Conservation (phyloP, 179 eudicot genomes). For the Spinacia oleracea region DNA sequence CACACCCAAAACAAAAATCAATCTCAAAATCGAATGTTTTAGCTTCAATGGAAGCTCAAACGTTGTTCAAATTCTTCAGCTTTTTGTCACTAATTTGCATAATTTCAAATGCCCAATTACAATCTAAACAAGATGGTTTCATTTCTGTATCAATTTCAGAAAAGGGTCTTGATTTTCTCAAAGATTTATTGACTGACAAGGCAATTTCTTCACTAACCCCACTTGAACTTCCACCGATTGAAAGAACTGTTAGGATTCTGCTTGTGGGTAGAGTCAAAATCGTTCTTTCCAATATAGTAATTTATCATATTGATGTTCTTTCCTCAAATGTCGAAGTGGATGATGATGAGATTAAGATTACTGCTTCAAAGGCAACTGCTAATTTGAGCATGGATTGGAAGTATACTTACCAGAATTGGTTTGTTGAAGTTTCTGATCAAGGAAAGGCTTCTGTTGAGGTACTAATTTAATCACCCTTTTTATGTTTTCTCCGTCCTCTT, state of each 20-base stretch:
- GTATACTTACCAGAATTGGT: slow-evolving; percentile 77
- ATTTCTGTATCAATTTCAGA: slow-evolving; percentile 64
- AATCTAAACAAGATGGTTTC: slow-evolving; percentile 35
- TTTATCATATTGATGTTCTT: slow-evolving; percentile 56
- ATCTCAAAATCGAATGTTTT: neutral
- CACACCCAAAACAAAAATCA: neutral
- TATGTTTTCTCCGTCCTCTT: too few species aligned
- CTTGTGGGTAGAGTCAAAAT: slow-evolving; percentile 64
- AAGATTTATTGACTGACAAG: slow-evolving; percentile 56
- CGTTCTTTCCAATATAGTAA: slow-evolving; percentile 54
- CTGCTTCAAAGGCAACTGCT: slow-evolving; percentile 59
- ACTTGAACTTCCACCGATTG: slow-evolving; percentile 57
- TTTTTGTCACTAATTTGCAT: slow-evolving; percentile 26
- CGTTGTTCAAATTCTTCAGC: slow-evolving; percentile 25
- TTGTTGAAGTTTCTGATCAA: slow-evolving; percentile 63
- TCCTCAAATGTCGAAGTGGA: slow-evolving; percentile 50
- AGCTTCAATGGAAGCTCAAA: slow-evolving; percentile 28
- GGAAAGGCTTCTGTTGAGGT: slow-evolving; percentile 87
- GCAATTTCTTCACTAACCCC: slow-evolving; percentile 63
- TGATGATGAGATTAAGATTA: slow-evolving; percentile 56
- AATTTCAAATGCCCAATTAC: slow-evolving; percentile 35
- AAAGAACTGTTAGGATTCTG: slow-evolving; percentile 52
- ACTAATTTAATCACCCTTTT: neutral
- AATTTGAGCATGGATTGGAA: slow-evolving; percentile 81
- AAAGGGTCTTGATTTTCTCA: slow-evolving; percentile 70